Percentiles rank a stretch among this genome's conserved stretches.
phyloP scores from a whole-genome alignment of 345 rosid genomes.

The Punica granatum region DNA sequence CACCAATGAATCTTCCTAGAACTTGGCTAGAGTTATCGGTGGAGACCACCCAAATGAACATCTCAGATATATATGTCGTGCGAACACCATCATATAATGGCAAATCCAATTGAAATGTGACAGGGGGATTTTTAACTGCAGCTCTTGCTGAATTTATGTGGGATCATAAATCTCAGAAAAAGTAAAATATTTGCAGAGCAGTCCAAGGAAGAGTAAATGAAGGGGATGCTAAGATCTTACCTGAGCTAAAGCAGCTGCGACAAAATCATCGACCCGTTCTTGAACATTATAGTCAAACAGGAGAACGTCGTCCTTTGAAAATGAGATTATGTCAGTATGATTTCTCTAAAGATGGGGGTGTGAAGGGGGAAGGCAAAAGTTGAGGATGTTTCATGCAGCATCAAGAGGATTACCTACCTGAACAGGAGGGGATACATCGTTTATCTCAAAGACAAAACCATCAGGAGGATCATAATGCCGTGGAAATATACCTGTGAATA shows the following conservation, averaged over 20 bases:
- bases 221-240: conserved; percentile 20
- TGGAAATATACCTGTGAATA: conserved; percentile 88
- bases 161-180: not conserved
- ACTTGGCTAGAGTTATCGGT: not conserved
- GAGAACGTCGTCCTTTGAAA: conserved; percentile 60
- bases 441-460: conserved; percentile 78
- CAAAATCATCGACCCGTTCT: conserved; percentile 82
- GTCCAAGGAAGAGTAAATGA: not conserved
- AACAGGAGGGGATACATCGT: conserved; percentile 78
- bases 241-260: conserved; percentile 82
- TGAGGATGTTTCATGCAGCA: not conserved
- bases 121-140: not conserved
- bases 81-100: not conserved
- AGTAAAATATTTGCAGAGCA: not conserved
- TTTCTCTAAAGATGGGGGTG: conserved; percentile 10
- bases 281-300: conserved; percentile 86
- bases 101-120: not conserved
- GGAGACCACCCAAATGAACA: not conserved
- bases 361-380: conserved; percentile 1
- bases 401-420: conserved; percentile 43
- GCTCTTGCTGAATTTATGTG: not conserved
- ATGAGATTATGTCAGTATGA: conserved; percentile 17
- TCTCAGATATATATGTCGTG: not conserved
- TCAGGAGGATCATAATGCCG: conserved; percentile 93
- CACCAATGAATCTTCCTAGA: not conserved